phyloP scores from a whole-genome alignment of 768 basidiomycete genomes.

The Phlebiopsis flavidoalba region DNA sequence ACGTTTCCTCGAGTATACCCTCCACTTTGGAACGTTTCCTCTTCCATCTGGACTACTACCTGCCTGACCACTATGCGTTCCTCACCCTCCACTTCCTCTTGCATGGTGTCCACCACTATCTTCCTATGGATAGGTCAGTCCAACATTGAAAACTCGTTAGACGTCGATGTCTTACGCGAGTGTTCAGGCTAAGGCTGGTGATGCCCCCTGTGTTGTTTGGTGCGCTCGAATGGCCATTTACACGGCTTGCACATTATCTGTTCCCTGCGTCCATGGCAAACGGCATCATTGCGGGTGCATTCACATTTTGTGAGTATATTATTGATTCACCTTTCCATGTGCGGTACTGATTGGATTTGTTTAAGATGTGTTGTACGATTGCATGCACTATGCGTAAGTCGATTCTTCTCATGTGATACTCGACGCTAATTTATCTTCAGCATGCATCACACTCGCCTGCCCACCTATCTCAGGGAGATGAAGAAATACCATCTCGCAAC shows the following conservation, averaged over 20 bases:
- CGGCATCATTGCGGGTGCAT: constrained; percentile 80
- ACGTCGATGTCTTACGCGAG: background rate
- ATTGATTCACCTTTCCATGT: background rate
- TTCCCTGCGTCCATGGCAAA: constrained; percentile 87
- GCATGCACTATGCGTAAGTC: constrained; percentile 89
- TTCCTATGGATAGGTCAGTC: constrained; percentile 89
- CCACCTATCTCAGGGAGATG: constrained; percentile 83
- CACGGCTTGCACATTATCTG: constrained; percentile 70
- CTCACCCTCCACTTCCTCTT: constrained; percentile 86
- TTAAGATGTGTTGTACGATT: constrained; percentile 77
- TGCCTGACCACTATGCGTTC: constrained; percentile 80
- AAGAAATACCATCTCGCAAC: constrained; percentile 97
- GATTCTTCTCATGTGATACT: background rate
- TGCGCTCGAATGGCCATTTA: constrained; percentile 78
- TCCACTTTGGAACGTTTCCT: constrained; percentile 93
- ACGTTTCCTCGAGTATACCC: constrained; percentile 90
- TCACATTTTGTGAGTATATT: constrained; percentile 60
- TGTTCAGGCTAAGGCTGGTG: constrained; percentile 75
- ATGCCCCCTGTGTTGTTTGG: constrained; percentile 92
- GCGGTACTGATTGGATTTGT: background rate
- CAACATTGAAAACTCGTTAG: background rate
- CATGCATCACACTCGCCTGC: constrained; percentile 83
- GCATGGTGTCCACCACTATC: constrained; percentile 96
- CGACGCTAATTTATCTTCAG: constrained; percentile 28
- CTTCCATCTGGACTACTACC: constrained; percentile 86